phyloP scores from a whole-genome alignment of 2,329 filamentous ascomycete species.

The Apiospora arundinis region DNA sequence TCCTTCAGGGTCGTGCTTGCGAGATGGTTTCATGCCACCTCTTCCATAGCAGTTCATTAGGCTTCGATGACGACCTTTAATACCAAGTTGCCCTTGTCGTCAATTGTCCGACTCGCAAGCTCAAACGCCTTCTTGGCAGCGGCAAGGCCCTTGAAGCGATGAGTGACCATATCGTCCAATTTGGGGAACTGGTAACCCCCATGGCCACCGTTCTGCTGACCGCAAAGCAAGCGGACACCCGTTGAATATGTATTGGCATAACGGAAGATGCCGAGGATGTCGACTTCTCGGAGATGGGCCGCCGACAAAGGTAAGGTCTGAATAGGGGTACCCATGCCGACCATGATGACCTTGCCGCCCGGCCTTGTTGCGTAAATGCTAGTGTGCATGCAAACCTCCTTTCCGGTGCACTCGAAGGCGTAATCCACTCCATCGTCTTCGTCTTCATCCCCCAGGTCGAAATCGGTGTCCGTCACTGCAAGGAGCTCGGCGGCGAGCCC shows the following conservation, averaged over 20 bases:
- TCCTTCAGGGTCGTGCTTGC: not conserved
- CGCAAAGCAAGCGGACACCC: conserved; percentile 67
- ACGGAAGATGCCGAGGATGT: conserved; percentile 77
- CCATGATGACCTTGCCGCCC: conserved; percentile 76
- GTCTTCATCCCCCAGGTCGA: conserved; percentile 47
- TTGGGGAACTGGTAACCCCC: conserved; percentile 60
- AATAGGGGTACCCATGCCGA: conserved; percentile 80
- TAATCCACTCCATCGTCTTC: conserved; percentile 72
- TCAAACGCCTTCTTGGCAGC: conserved; percentile 70
- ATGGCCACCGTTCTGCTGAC: conserved; percentile 43
- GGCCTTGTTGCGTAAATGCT: conserved; percentile 74
- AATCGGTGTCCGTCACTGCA: conserved; percentile 43
- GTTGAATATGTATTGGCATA: conserved; percentile 79
- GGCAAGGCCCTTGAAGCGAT: conserved; percentile 70
- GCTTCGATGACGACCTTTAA: conserved; percentile 73
- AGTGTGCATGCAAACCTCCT: conserved; percentile 76
- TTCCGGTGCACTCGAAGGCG: conserved; percentile 79
- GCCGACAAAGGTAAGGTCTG: conserved; percentile 77
- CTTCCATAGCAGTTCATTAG: conserved; percentile 35
- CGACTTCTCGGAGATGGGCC: conserved; percentile 75
- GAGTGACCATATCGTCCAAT: conserved; percentile 75
- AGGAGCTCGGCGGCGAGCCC: conserved; percentile 57
- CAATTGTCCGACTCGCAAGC: conserved; percentile 71
- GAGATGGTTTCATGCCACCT: not conserved
- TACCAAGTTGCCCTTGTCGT: conserved; percentile 71